These are phyloP conservation scores for Talinum fruticosum DNA, from an alignment of 148 eudicot genomes.

Conservation along the genomic window DNA sequence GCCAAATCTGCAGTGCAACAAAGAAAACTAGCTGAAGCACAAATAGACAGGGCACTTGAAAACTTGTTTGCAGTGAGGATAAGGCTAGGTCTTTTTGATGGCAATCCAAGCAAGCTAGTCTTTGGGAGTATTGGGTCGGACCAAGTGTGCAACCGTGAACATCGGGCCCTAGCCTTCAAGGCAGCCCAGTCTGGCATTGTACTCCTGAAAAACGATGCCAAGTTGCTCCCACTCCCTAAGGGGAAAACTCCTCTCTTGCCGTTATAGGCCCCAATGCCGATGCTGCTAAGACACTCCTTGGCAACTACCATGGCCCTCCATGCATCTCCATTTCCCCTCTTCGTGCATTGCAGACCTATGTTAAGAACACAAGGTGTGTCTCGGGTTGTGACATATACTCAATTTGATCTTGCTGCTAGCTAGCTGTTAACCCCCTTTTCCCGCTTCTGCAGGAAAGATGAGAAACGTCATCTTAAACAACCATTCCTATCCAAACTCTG, in stretches of 20 bases:
- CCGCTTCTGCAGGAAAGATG: too few relatives aligned
- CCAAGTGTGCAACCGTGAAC: slow-evolving; percentile 53
- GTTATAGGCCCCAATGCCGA: slow-evolving; percentile 86
- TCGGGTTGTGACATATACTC: not conserved
- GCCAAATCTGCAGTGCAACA: slow-evolving; percentile 69
- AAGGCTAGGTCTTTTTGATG: slow-evolving; percentile 73
- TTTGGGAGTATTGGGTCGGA: slow-evolving; percentile 49
- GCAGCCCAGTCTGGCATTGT: slow-evolving; percentile 78
- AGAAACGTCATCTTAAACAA: too few relatives aligned
- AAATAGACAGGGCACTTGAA: slow-evolving; percentile 72
- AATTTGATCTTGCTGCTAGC: not conserved
- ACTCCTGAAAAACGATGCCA: slow-evolving; percentile 57
- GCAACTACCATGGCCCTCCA: slow-evolving; percentile 80
- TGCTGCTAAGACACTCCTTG: slow-evolving; percentile 41
- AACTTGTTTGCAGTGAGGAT: slow-evolving; percentile 75
- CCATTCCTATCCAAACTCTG: too few relatives aligned
- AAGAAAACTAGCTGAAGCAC: slow-evolving; percentile 43
- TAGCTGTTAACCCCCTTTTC: not conserved
- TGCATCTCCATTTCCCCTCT: slow-evolving; percentile 49
- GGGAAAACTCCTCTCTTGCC: slow-evolving; percentile 47
- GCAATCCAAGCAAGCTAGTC: slow-evolving; percentile 43
- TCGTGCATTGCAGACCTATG: slow-evolving; percentile 49
- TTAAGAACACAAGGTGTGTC: slow-evolving; percentile 31
- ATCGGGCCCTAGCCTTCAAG: slow-evolving; percentile 61
- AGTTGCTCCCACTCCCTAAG: slow-evolving; percentile 59